Base-by-base conservation (phyloP, 1,284 basidiomycete species). In the Cryptococcus sp. region DNA sequence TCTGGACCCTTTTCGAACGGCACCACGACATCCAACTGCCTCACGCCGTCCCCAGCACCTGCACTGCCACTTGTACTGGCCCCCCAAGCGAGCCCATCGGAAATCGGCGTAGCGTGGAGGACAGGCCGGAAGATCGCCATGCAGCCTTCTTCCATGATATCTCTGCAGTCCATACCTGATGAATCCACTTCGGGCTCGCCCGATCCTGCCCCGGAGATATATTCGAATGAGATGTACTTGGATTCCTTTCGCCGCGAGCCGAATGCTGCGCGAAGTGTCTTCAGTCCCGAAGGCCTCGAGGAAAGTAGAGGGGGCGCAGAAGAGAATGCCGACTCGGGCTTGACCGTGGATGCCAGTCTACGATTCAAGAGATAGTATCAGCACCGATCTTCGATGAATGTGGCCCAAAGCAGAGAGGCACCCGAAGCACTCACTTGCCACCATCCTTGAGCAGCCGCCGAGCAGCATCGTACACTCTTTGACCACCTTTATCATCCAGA, bases 401-500 rank as follows among this genome's bases (percentile, higher is more conserved):
- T 6, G 13, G 8, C 27, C 11, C 3, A 45, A 25, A 22, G 20
- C 11, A 23, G 15, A 17, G 5, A 25, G 13, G 23, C 23, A 7
- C 19, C 17, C 16, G 4, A 58, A 10, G 45, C 20, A 73, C 75
- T 70, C 63, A 79, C 72, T 74, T 69, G 39, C 76, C 78, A 64
- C 70, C 77, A 58, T 68, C 67, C 49, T 77, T 78, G 58, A 94
- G 78, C 23, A 91, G 81, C 60, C 81, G 75, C 66, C 85, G 84
- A 1, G 86, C 83, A 2, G 86, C 86, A 62, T 89, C 86, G 83
- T 89, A 89, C 23, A 92, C 81, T 25, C 83, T 84, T 62, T 83
- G 82, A 15, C 91, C 90, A 10, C 91, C 91, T 20, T 89, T 79
- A 1, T 88, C 89, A 73, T 93, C 91, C 55, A 93, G 75, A 3